A percentile compares a stretch with the other conserved stretches of the same genome.
Evolutionary conservation across 2,329 filamentous ascomycete genomes (phyloP).

Genomic region (Fusarium acutatum): DNA sequence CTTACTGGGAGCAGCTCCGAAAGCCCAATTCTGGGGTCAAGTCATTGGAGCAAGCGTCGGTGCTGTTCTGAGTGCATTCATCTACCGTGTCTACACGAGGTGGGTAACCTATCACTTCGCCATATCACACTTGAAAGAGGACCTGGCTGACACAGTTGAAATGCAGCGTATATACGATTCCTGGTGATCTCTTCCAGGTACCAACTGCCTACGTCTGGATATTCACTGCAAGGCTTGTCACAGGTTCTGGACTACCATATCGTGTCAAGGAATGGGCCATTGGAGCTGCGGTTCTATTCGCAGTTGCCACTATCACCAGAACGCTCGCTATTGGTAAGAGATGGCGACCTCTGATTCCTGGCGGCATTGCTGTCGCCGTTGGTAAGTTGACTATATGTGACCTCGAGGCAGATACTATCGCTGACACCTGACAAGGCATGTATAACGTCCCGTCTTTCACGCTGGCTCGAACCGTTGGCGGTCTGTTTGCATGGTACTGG

Average conservation of each 20-base stretch:
- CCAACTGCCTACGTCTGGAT: slow-evolving; percentile 98
- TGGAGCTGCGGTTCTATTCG: slow-evolving; percentile 78
- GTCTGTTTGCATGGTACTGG: slow-evolving; percentile 81
- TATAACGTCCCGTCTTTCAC: slow-evolving; percentile 98
- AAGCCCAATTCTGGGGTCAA: slow-evolving; percentile 96
- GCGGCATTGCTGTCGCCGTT: slow-evolving; percentile 94
- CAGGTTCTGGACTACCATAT: slow-evolving; percentile 83
- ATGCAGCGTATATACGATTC: slow-evolving; percentile 81
- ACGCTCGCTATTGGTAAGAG: slow-evolving; percentile 63
- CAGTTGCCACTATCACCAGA: slow-evolving; percentile 73
- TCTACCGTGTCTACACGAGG: slow-evolving; percentile 88
- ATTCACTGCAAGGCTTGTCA: slow-evolving; percentile 92
- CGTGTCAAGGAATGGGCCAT: slow-evolving; percentile 85
- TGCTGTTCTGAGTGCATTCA: slow-evolving; percentile 83
- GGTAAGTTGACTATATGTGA: slow-evolving; percentile 56
- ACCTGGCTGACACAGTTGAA: slow-evolving; percentile 4
- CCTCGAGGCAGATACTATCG: not conserved
- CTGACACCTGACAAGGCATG: slow-evolving; percentile 69
- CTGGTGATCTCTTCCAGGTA: slow-evolving; percentile 89
- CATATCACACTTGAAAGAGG: not conserved
- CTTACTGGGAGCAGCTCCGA: slow-evolving; percentile 88
- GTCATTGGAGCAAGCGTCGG: slow-evolving; percentile 89
- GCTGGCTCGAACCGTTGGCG: slow-evolving; percentile 84
- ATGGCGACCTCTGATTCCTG: slow-evolving; percentile 83
- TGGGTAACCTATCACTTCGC: slow-evolving; percentile 40